phyloP scores from a whole-genome alignment of 176 grass and related monocot genomes.

The Themeda triandra region DNA sequence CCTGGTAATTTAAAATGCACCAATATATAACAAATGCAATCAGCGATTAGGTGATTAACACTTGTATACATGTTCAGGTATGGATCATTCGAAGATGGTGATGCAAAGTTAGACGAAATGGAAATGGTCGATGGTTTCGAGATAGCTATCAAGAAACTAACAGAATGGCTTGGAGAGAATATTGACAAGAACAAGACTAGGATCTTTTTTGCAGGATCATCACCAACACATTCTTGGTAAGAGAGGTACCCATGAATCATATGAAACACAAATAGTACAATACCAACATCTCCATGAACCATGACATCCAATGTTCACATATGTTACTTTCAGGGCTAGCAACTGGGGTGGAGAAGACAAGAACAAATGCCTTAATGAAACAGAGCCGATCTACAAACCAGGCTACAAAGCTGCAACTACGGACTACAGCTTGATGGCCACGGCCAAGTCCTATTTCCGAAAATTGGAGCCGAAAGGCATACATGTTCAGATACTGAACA shows the following conservation, averaged over 20 bases:
- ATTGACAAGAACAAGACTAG: constrained; percentile 54
- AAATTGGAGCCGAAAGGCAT: constrained; percentile 27
- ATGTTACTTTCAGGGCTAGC: constrained; percentile 40
- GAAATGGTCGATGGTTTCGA: constrained; percentile 78
- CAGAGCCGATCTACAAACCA: constrained; percentile 40
- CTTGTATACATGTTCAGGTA: constrained; percentile 28
- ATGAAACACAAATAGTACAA: too few relatives aligned
- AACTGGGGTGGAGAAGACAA: constrained; percentile 56
- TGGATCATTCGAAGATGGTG: constrained; percentile 64
- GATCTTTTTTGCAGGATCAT: constrained; percentile 82
- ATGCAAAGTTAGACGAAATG: constrained; percentile 58
- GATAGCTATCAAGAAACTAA: constrained; percentile 67
- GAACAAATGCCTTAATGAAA: constrained; percentile 58
- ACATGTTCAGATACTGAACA: constrained; percentile 61
- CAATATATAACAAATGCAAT: too few relatives aligned
- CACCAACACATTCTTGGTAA: constrained; percentile 60
- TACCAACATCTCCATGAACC: too few relatives aligned
- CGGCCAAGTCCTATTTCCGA: too few relatives aligned
- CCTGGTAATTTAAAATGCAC: too few relatives aligned
- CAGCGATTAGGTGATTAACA: too few relatives aligned
- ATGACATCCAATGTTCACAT: too few relatives aligned
- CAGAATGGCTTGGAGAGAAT: constrained; percentile 48
- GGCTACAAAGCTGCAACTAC: constrained; percentile 43
- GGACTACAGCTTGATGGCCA: constrained; percentile 56
- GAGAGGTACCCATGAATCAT: too few relatives aligned